Percentiles rank a stretch among this genome's conserved stretches.
Evolutionary conservation across 257 asterid genomes (phyloP).

Genomic region (Solanum bulbocastanum): DNA sequence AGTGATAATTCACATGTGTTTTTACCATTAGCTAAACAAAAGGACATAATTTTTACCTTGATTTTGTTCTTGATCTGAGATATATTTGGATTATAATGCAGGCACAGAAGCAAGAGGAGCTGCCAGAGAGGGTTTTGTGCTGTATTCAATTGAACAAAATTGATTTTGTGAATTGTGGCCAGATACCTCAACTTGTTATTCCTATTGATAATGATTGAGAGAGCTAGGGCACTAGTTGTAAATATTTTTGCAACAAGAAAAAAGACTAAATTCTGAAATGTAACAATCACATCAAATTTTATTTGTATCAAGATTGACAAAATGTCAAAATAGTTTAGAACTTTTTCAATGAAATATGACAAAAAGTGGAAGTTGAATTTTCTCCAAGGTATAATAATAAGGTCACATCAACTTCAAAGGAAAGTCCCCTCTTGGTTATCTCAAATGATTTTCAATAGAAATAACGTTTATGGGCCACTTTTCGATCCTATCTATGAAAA

Average conservation of each 20-base stretch:
- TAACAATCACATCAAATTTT: neutral
- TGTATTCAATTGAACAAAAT: constrained; percentile 55
- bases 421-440: neutral
- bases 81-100: constrained; percentile 15
- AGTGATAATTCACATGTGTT: neutral
- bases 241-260: neutral
- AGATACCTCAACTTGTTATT: constrained; percentile 46
- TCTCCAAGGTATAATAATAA: neutral
- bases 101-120: constrained; percentile 74
- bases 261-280: neutral
- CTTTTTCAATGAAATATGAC: neutral
- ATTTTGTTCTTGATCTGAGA: neutral
- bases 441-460: neutral
- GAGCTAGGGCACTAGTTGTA: neutral
- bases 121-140: constrained; percentile 86
- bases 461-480: neutral
- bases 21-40: neutral
- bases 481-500: neutral
- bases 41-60: neutral
- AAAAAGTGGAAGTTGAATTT: neutral
- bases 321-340: neutral
- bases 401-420: neutral
- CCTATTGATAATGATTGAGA: neutral
- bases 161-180: constrained; percentile 57
- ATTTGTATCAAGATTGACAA: neutral